These are phyloP conservation scores for Cytospora piceicola DNA, from an alignment of 2,329 filamentous ascomycete genomes.

Conservation along the genomic window DNA sequence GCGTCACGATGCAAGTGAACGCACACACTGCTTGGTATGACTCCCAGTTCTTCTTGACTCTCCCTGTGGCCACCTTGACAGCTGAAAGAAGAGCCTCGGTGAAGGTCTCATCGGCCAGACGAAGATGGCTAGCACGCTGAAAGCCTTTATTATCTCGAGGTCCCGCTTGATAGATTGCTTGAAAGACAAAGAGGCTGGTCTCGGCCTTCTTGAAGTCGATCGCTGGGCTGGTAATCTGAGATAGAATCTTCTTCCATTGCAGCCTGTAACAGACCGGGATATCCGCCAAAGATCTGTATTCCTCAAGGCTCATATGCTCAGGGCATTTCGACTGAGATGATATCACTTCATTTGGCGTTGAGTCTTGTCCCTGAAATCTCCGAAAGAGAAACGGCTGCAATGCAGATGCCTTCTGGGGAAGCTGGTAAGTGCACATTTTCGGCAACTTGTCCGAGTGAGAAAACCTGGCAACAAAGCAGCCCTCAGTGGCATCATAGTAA, in stretches of 20 bases:
- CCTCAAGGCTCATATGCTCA: constrained; percentile 50
- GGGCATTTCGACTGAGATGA: constrained; percentile 55
- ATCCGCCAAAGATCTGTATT: constrained; percentile 57
- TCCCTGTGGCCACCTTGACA: constrained; percentile 39
- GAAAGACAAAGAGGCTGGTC: constrained; percentile 51
- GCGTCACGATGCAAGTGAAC: constrained; percentile 46
- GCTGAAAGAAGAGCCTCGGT: constrained; percentile 38
- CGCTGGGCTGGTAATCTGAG: constrained; percentile 51
- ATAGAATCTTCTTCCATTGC: constrained; percentile 61
- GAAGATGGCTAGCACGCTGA: constrained; percentile 42
- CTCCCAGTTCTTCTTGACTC: constrained; percentile 57
- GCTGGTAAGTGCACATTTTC: constrained; percentile 45
- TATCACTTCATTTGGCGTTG: constrained; percentile 55
- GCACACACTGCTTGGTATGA: constrained; percentile 45
- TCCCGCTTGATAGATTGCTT: constrained; percentile 55
- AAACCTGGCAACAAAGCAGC: constrained; percentile 31
- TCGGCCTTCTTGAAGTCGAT: constrained; percentile 57
- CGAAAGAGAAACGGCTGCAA: constrained; percentile 48
- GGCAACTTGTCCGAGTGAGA: constrained; percentile 34
- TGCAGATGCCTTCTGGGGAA: constrained; percentile 37
- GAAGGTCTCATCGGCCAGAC: constrained; percentile 43
- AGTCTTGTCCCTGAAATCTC: constrained; percentile 32
- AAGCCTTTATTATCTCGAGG: constrained; percentile 33
- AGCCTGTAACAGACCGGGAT: constrained; percentile 52
- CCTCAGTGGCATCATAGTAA: constrained; percentile 42